Percentiles rank a stretch among this genome's conserved stretches.
These are phyloP conservation scores for Nidularia sp. DNA, from an alignment of 768 basidiomycete genomes.

Conservation along the genomic window DNA sequence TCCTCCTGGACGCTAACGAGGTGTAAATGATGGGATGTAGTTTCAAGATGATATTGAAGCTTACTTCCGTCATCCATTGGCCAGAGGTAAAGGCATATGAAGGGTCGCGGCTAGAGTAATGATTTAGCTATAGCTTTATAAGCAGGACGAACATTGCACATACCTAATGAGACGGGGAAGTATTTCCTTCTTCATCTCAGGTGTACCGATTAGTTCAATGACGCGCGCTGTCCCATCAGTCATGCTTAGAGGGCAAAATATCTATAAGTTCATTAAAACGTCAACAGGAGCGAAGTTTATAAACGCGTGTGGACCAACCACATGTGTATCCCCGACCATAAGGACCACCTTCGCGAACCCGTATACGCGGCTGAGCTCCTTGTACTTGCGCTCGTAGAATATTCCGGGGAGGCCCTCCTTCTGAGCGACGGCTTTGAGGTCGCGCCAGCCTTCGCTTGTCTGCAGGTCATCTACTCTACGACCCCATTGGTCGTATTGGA, in stretches of 20 bases:
- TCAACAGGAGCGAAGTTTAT: no score
- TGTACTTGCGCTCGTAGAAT: slow-evolving; percentile 61
- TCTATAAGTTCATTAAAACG: slow-evolving; percentile 22
- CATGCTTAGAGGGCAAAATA: slow-evolving; percentile 76
- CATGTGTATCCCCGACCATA: slow-evolving; percentile 60
- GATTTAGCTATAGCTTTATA: neutral
- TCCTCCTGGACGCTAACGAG: slow-evolving; percentile 57
- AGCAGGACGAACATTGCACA: neutral
- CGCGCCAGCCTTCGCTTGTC: slow-evolving; percentile 72
- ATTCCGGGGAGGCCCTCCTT: slow-evolving; percentile 65
- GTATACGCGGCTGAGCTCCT: slow-evolving; percentile 57
- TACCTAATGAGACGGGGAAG: slow-evolving; percentile 62
- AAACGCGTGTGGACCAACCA: slow-evolving; percentile 29
- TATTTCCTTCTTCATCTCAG: slow-evolving; percentile 54
- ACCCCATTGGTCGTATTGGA: slow-evolving; percentile 77
- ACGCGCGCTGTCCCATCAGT: slow-evolving; percentile 76
- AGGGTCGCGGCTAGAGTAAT: slow-evolving; percentile 51
- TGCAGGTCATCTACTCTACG: slow-evolving; percentile 59
- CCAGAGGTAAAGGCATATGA: slow-evolving; percentile 63
- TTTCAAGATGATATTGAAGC: slow-evolving; percentile 19
- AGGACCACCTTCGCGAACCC: slow-evolving; percentile 64
- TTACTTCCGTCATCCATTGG: slow-evolving; percentile 82
- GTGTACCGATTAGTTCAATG: slow-evolving; percentile 60
- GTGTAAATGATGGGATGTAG: slow-evolving; percentile 29
- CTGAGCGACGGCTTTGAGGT: slow-evolving; percentile 57